Base-by-base conservation (phyloP, 306 rosid genomes). In the Macrotyloma uniflorum region DNA sequence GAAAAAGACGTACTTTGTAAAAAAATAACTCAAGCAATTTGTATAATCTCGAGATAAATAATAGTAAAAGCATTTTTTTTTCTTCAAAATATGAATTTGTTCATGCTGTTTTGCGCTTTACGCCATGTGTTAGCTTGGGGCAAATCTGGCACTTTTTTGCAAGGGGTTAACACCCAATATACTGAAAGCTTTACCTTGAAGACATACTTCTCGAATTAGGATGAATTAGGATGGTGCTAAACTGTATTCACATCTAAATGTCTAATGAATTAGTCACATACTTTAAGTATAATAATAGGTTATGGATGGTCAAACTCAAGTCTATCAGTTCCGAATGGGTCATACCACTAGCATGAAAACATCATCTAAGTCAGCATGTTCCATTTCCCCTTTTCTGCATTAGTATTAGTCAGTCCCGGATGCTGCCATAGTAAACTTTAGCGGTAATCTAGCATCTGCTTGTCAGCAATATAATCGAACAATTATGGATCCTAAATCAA, bases 401-500 rank as follows among this genome's bases (percentile, higher is more conserved):
- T 23, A 26, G 64, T 46, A 23, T 54, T 16, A 73, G 7, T 40
- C 16, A 19, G 24, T 40, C 67, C 59, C 45, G 13, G 43, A 30
- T 42, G 32, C 28, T 16, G 61, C 70, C 61, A 19, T 62, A 5
- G 38, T 55, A 57, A 65, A 57, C 45, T 22, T 46, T 35, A 30
- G 57, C n/a, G 51, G 66, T 53, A 77, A 20, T 28, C 72, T 59
- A 36, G 64, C 57, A 6, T 35, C 77, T 18, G 61, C 77, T 47
- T 11, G 68, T 23, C 55, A 32, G 69, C 79, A 62, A 63, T 28
- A 38, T 18, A 62, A 53, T 30, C 28, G 45, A 70, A 79, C 67
- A 76, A 45, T 69, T 46, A 72, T 15, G 72, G 46, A 71, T 51
- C 76, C 83, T 78, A 68, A 72, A 73, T 67, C 54, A 85, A 78